These are phyloP conservation scores for Candida mattraensis DNA, from an alignment of 805 yeast genomes.

Conservation along the genomic window DNA sequence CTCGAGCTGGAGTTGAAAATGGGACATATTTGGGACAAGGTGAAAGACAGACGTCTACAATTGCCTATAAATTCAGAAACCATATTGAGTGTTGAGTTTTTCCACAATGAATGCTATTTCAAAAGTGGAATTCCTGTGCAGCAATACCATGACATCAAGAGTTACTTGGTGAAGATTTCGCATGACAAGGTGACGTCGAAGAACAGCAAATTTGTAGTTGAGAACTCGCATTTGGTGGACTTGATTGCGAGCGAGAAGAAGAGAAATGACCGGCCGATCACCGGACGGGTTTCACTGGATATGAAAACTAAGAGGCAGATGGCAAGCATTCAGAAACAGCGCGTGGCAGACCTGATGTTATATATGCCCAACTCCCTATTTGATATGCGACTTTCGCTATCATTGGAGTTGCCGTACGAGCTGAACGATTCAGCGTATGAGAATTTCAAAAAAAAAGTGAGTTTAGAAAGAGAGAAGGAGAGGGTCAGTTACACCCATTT, in stretches of 20 bases:
- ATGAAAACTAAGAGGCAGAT: slow-evolving; percentile 63
- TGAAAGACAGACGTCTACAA: slow-evolving; percentile 58
- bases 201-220: slow-evolving; percentile 51
- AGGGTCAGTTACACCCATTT: slow-evolving; percentile 70
- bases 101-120: slow-evolving; percentile 54
- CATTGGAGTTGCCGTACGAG: slow-evolving; percentile 73
- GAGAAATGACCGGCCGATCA: slow-evolving; percentile 63
- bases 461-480: slow-evolving; percentile 64
- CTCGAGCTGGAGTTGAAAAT: slow-evolving; percentile 75
- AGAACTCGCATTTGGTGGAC: slow-evolving; percentile 65
- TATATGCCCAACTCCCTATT: slow-evolving; percentile 74
- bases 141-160: slow-evolving; percentile 56
- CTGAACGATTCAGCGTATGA: slow-evolving; percentile 52
- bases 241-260: slow-evolving; percentile 59
- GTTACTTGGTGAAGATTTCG: slow-evolving; percentile 55
- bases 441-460: slow-evolving; percentile 48
- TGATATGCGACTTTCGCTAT: slow-evolving; percentile 74
- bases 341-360: slow-evolving; percentile 70
- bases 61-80: slow-evolving; percentile 72
- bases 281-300: slow-evolving; percentile 67
- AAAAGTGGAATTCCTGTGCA: slow-evolving; percentile 66
- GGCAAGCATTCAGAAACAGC: slow-evolving; percentile 68
- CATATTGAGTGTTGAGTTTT: slow-evolving; percentile 48
- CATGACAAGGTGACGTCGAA: slow-evolving; percentile 21
- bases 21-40: slow-evolving; percentile 68